These are phyloP conservation scores for Didymosphaeria variabile DNA, from an alignment of 2,329 filamentous ascomycete genomes.

Conservation along the genomic window DNA sequence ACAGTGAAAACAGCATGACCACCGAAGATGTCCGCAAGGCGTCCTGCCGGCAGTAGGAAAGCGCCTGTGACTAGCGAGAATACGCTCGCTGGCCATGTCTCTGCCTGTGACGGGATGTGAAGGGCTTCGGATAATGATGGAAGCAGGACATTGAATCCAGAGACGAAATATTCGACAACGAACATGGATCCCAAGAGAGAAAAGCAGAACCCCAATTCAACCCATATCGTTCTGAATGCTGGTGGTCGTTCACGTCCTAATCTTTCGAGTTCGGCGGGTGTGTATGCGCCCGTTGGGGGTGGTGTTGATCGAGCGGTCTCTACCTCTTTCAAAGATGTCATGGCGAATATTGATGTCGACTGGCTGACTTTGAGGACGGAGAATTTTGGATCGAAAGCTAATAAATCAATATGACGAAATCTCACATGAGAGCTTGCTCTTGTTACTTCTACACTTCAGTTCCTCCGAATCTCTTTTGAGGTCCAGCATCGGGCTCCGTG, in stretches of 20 bases:
- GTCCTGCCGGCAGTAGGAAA: slow-evolving; percentile 59
- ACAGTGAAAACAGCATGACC: slow-evolving; percentile 70
- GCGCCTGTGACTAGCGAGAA: slow-evolving; percentile 50
- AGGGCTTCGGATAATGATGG: slow-evolving; percentile 71
- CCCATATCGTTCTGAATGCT: slow-evolving; percentile 61
- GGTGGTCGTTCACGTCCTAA: slow-evolving; percentile 70
- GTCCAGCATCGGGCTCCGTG: neutral
- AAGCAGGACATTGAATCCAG: slow-evolving; percentile 75
- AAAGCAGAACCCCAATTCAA: slow-evolving; percentile 71
- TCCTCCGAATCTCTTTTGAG: neutral
- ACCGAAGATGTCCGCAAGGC: slow-evolving; percentile 69
- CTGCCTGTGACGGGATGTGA: slow-evolving; percentile 71
- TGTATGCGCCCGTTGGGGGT: slow-evolving; percentile 28
- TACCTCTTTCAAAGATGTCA: slow-evolving; percentile 13
- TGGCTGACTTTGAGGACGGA: neutral
- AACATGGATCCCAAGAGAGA: slow-evolving; percentile 71
- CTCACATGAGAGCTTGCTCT: neutral
- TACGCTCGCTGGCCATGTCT: slow-evolving; percentile 54
- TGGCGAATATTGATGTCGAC: neutral
- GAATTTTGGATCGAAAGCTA: neutral
- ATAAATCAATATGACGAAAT: neutral
- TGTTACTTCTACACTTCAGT: neutral
- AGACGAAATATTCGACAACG: slow-evolving; percentile 77
- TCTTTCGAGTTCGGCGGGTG: slow-evolving; percentile 59
- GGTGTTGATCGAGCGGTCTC: slow-evolving; percentile 26